These are phyloP conservation scores for Astrephomene gubernaculifera DNA, from an alignment of 139 green algal genomes.

Conservation along the genomic window DNA sequence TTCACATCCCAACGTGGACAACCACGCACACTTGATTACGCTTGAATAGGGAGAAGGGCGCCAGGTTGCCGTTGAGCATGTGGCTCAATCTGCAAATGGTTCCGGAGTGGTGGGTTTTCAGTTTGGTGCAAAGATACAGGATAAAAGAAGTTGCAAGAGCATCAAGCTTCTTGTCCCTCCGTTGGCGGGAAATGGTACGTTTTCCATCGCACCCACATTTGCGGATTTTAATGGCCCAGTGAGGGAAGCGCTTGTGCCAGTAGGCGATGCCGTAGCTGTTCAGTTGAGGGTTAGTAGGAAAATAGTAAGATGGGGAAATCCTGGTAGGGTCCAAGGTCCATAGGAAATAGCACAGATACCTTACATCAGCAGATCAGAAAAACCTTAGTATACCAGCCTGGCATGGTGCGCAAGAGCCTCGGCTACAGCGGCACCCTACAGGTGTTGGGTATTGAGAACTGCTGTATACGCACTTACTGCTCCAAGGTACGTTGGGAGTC, in stretches of 20 bases:
- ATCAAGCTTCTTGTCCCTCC: too few species aligned
- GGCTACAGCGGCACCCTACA: neutral
- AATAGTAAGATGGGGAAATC: neutral
- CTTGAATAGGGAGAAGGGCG: too few species aligned
- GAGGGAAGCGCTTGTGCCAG: slow-evolving; percentile 90
- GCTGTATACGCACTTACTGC: slow-evolving; percentile 67
- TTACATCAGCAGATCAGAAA: neutral
- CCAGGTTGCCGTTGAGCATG: too few species aligned
- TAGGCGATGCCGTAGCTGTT: slow-evolving; percentile 88
- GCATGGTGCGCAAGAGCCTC: neutral
- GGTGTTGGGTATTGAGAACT: neutral
- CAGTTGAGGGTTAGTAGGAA: neutral
- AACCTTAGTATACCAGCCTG: neutral
- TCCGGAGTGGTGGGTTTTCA: too few species aligned
- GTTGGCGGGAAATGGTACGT: too few species aligned
- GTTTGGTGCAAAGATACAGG: too few species aligned
- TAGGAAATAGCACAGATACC: neutral
- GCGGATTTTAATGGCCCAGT: slow-evolving; percentile 88
- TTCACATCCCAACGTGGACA: too few species aligned
- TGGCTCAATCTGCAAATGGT: too few species aligned
- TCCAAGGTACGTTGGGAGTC: slow-evolving; percentile 91
- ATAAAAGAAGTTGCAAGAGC: too few species aligned
- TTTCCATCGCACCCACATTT: slow-evolving; percentile 18
- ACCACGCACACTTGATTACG: too few species aligned
- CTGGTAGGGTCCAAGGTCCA: neutral